Conservation (phyloP, 2,329 filamentous ascomycete genomes). For the Fusarium denticulatum region DNA sequence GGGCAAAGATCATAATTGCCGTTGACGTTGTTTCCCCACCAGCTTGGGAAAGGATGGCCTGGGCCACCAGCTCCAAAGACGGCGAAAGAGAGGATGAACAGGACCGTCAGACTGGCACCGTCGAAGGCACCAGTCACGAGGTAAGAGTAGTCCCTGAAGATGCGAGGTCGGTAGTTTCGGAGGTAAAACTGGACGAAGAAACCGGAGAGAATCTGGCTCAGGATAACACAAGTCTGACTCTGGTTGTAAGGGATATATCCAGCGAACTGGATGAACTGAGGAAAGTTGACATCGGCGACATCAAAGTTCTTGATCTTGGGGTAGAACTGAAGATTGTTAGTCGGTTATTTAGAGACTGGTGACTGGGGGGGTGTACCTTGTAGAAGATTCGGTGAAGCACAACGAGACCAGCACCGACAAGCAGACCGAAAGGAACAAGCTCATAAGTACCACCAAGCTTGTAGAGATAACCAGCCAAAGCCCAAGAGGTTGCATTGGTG, state of each 20-base stretch:
- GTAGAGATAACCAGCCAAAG: constrained; percentile 65
- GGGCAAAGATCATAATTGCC: constrained; percentile 62
- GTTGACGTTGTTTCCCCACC: constrained; percentile 64
- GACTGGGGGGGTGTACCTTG: constrained; percentile 45
- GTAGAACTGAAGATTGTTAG: constrained; percentile 50
- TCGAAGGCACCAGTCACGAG: constrained; percentile 63
- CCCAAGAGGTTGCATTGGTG: constrained; percentile 59
- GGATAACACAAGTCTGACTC: constrained; percentile 64
- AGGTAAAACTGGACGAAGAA: constrained; percentile 63
- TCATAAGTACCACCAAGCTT: constrained; percentile 54
- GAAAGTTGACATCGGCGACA: constrained; percentile 58
- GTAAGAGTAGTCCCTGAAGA: constrained; percentile 65
- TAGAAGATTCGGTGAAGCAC: constrained; percentile 55
- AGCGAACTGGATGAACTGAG: constrained; percentile 64
- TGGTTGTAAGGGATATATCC: constrained; percentile 65
- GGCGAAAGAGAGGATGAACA: constrained; percentile 66
- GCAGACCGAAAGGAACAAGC: constrained; percentile 61
- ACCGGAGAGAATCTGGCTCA: constrained; percentile 56
- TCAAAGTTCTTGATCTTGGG: constrained; percentile 57
- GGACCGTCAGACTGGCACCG: constrained; percentile 57
- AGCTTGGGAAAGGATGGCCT: constrained; percentile 57
- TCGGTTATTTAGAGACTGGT: background rate
- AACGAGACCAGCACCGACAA: constrained; percentile 58
- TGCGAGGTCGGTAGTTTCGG: constrained; percentile 60
- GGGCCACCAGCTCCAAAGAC: constrained; percentile 62